Percentiles rank a stretch among this genome's conserved stretches.
Conservation (phyloP, 202 grass and related monocot genomes). For the Musa balbisiana region DNA sequence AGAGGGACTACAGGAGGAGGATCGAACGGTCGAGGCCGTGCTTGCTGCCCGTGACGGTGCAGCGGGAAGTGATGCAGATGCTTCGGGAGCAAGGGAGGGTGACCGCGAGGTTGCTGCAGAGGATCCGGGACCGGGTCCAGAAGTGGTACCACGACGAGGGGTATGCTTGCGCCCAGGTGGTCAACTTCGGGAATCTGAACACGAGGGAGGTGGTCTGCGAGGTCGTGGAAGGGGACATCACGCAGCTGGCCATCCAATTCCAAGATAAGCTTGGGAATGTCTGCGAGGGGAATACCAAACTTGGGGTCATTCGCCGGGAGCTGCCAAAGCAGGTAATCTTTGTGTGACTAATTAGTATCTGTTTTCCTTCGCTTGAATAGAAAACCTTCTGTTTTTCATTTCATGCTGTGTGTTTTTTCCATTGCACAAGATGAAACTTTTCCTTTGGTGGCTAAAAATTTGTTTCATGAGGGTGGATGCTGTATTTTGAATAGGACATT, state of each 20-base stretch:
- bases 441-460: too few relatives aligned
- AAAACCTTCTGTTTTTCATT: too few relatives aligned
- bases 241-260: conserved; percentile 77
- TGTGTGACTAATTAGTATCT: too few relatives aligned
- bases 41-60: conserved; percentile 52
- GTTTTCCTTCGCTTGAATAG: too few relatives aligned
- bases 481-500: too few relatives aligned
- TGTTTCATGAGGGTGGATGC: too few relatives aligned
- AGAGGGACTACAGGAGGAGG: conserved; percentile 69
- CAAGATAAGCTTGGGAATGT: conserved; percentile 90
- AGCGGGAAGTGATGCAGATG: conserved; percentile 64
- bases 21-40: conserved; percentile 54
- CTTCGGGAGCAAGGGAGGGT: conserved; percentile 64
- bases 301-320: conserved; percentile 67
- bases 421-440: too few relatives aligned
- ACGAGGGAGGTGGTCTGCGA: conserved; percentile 87
- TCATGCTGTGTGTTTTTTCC: too few relatives aligned
- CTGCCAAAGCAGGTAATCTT: conserved; percentile 57
- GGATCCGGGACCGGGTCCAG: conserved; percentile 83
- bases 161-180: conserved; percentile 81
- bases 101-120: conserved; percentile 73
- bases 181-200: conserved; percentile 95
- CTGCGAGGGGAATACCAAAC: conserved; percentile 69
- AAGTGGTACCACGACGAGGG: conserved; percentile 94
- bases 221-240: conserved; percentile 85